Conservation (phyloP, 345 rosid genomes). For the Punica granatum region DNA sequence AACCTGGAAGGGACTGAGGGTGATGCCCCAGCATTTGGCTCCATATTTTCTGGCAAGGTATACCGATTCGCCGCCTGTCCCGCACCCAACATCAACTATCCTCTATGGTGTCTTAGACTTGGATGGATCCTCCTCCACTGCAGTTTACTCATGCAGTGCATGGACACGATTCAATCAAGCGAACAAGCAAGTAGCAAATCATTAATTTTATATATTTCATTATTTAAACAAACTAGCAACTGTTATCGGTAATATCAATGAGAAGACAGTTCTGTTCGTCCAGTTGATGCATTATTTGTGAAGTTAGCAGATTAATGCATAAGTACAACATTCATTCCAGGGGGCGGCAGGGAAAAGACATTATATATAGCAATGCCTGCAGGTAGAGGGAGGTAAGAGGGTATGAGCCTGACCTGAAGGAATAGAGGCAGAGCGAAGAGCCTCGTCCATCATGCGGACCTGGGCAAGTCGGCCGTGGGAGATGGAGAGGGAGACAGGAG, state of each 20-base stretch:
- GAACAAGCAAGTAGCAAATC: background rate
- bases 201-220: no score
- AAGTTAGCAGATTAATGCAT: no score
- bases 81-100: constrained; percentile 92
- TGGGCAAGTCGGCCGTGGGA: no score
- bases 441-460: no score
- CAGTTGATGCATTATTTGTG: no score
- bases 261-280: background rate
- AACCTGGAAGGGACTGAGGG: constrained; percentile 81
- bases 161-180: background rate
- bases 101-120: constrained; percentile 33
- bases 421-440: no score
- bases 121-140: constrained; percentile 22
- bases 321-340: no score
- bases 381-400: background rate
- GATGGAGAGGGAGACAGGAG: no score
- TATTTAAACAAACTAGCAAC: no score
- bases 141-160: background rate
- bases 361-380: no score
- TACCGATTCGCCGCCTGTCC: constrained; percentile 91
- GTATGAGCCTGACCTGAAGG: no score
- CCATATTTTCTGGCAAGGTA: constrained; percentile 64
- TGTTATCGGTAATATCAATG: background rate
- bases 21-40: constrained; percentile 62
- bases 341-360: no score